phyloP scores from a whole-genome alignment of 805 yeast species.

The Barnettozyma pratensis region DNA sequence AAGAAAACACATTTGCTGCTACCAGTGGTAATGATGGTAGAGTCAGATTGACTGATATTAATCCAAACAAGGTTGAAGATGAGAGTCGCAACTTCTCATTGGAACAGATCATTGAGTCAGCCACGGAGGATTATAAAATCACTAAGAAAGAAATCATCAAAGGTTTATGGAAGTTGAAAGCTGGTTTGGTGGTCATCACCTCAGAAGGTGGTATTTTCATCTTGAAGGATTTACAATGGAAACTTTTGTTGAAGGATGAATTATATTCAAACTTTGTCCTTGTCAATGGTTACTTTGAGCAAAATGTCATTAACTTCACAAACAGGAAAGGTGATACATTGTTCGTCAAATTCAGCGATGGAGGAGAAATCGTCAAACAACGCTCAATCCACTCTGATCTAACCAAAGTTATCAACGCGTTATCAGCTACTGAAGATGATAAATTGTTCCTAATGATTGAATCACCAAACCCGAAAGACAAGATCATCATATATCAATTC shows the following conservation, averaged over 20 bases:
- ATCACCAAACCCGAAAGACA: constrained; percentile 62
- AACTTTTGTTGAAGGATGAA: constrained; percentile 16
- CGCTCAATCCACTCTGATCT: constrained; percentile 24
- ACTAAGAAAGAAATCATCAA: constrained; percentile 53
- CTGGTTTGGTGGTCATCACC: constrained; percentile 48
- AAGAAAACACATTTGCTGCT: constrained; percentile 44
- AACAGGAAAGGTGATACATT: constrained; percentile 39
- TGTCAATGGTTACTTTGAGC: constrained; percentile 35
- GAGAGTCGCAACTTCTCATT: constrained; percentile 27
- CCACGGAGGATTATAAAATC: constrained; percentile 23
- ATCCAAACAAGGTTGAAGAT: constrained; percentile 27
- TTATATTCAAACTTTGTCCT: constrained; percentile 36
- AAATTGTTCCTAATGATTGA: constrained; percentile 44
- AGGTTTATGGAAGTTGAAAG: constrained; percentile 45
- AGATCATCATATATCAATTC: constrained; percentile 40
- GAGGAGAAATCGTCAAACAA: constrained; percentile 28
- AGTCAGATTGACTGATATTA: constrained; percentile 56
- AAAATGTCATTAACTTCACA: constrained; percentile 31
- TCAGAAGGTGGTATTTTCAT: constrained; percentile 51
- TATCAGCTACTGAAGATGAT: constrained; percentile 28
- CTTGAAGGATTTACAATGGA: constrained; percentile 25
- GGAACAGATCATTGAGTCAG: constrained; percentile 28
- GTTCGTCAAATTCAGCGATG: constrained; percentile 35
- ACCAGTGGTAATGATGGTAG: constrained; percentile 96
- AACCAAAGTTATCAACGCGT: constrained; percentile 46